Conservation (phyloP, 2,329 filamentous ascomycete genomes). For the Polychaeton citri region DNA sequence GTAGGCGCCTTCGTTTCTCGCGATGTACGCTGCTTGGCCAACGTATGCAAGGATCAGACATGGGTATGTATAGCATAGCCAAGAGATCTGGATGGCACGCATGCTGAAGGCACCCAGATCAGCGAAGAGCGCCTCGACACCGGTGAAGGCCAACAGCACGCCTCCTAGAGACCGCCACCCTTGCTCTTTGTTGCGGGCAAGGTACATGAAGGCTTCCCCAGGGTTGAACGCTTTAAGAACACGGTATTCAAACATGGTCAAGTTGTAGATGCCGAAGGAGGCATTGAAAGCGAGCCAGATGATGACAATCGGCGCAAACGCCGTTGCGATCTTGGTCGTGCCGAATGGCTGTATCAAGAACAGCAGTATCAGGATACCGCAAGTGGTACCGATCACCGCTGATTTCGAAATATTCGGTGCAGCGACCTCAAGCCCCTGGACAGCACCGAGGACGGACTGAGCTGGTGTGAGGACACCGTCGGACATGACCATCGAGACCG, state of each 20-base stretch:
- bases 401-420: slow-evolving; percentile 40
- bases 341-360: slow-evolving; percentile 55
- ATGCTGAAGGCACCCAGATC: slow-evolving; percentile 57
- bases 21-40: slow-evolving; percentile 64
- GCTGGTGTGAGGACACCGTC: slow-evolving; percentile 57
- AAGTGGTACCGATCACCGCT: slow-evolving; percentile 50
- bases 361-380: slow-evolving; percentile 49
- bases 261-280: slow-evolving; percentile 48
- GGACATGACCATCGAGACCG: slow-evolving; percentile 54
- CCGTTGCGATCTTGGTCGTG: slow-evolving; percentile 43
- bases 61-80: slow-evolving; percentile 48
- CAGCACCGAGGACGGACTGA: slow-evolving; percentile 55
- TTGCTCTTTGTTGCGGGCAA: slow-evolving; percentile 43
- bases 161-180: slow-evolving; percentile 54
- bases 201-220: slow-evolving; percentile 47
- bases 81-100: slow-evolving; percentile 58
- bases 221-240: slow-evolving; percentile 41
- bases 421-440: slow-evolving; percentile 47
- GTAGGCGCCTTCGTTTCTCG: slow-evolving; percentile 44
- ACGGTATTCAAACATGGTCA: slow-evolving; percentile 31
- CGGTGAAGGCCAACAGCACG: slow-evolving; percentile 61
- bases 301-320: slow-evolving; percentile 54
- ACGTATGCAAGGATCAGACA: slow-evolving; percentile 54
- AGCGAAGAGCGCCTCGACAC: slow-evolving; percentile 66
- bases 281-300: slow-evolving; percentile 54